Conservation (phyloP, 305 asterid species). For the Ilex paraguariensis region DNA sequence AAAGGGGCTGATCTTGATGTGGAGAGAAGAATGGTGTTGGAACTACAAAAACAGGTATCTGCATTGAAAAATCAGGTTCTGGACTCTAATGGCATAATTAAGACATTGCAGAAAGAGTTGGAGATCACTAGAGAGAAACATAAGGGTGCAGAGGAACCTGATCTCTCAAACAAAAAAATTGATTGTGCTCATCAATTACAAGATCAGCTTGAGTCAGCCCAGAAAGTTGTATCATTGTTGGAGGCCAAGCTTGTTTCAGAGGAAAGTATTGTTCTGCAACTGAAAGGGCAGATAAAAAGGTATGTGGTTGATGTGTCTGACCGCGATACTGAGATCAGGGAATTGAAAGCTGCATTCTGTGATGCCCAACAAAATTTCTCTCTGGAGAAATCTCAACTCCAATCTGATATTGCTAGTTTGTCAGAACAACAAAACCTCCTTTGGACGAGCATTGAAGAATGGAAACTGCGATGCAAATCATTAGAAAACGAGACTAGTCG, state of each 20-base stretch:
- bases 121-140: background rate
- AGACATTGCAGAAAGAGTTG: background rate
- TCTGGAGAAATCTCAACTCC: constrained; percentile 50
- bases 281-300: constrained; percentile 34
- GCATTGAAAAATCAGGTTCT: constrained; percentile 25
- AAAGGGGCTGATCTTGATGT: constrained; percentile 34
- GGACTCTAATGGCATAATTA: constrained; percentile 17
- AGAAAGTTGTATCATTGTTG: constrained; percentile 9
- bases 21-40: constrained; percentile 36
- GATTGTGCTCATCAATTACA: constrained; percentile 9
- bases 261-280: constrained; percentile 26
- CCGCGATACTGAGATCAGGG: constrained; percentile 37
- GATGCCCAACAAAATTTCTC: constrained; percentile 37
- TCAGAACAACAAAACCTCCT: constrained; percentile 30
- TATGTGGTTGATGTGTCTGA: constrained; percentile 27
- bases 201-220: constrained; percentile 18
- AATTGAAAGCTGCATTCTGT: constrained; percentile 35
- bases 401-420: constrained; percentile 38
- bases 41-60: constrained; percentile 41
- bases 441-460: constrained; percentile 37
- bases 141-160: background rate
- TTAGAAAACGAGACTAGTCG: constrained; percentile 34
- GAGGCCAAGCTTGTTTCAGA: constrained; percentile 38
- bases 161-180: constrained; percentile 9
- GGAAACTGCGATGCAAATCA: constrained; percentile 29